A percentile compares a stretch with the other conserved stretches of the same genome.
These are phyloP conservation scores for Orbilia blumenaviensis DNA, from an alignment of 2,329 filamentous ascomycete genomes.

Conservation along the genomic window DNA sequence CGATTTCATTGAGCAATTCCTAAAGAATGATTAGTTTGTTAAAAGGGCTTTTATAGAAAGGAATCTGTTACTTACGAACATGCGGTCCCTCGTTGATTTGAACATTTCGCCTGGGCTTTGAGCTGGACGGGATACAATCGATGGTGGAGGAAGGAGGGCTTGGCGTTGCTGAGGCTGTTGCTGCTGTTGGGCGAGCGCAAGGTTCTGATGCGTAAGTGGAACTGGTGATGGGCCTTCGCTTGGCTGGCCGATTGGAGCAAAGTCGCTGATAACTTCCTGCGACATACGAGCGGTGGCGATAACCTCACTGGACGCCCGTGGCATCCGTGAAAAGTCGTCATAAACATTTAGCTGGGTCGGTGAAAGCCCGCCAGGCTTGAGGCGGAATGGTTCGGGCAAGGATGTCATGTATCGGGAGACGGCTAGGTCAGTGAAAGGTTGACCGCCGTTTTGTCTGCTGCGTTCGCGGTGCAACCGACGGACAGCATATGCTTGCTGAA, in stretches of 20 bases:
- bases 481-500: constrained; percentile 79
- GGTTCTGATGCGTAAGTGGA: constrained; percentile 65
- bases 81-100: constrained; percentile 43
- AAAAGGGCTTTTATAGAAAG: not conserved
- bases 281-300: constrained; percentile 64
- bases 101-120: constrained; percentile 61
- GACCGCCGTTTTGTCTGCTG: constrained; percentile 70
- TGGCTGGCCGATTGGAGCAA: constrained; percentile 66
- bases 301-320: constrained; percentile 65
- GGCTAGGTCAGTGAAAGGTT: constrained; percentile 81
- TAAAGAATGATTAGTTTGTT: constrained; percentile 6
- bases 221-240: constrained; percentile 45
- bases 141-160: constrained; percentile 61
- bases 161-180: constrained; percentile 58
- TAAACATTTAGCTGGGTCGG: constrained; percentile 94
- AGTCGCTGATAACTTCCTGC: constrained; percentile 69
- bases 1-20: constrained; percentile 41
- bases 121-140: constrained; percentile 59
- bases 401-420: constrained; percentile 92
- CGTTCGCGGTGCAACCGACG: constrained; percentile 78
- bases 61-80: constrained; percentile 45
- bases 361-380: constrained; percentile 83
- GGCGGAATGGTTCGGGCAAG: constrained; percentile 91
- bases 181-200: constrained; percentile 69
- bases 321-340: constrained; percentile 91